Conservation (phyloP, 2,329 filamentous ascomycete species). For the Diaporthe destruens region DNA sequence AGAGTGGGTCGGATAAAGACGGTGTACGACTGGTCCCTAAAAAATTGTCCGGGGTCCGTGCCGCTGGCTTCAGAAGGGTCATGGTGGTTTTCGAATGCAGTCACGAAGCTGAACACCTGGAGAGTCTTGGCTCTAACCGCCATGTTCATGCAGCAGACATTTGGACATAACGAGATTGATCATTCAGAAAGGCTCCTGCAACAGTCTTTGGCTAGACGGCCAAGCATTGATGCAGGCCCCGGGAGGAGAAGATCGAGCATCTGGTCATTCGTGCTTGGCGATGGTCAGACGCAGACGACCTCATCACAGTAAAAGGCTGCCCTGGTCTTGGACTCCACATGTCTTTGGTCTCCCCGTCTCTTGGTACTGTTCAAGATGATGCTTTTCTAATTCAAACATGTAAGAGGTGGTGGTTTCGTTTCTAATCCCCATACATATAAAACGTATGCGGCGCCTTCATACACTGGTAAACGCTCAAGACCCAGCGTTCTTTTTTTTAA, state of each 20-base stretch:
- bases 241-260: conserved; percentile 12
- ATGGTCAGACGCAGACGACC: background rate
- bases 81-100: conserved; percentile 17
- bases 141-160: conserved; percentile 19
- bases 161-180: background rate
- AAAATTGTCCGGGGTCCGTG: background rate
- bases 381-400: too few species aligned
- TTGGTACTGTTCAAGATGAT: too few species aligned
- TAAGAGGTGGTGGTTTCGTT: too few species aligned
- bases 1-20: background rate
- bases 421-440: too few species aligned
- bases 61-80: conserved; percentile 1
- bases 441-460: too few species aligned
- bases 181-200: background rate
- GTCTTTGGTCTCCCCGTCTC: too few species aligned
- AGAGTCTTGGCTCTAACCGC: conserved; percentile 7
- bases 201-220: background rate
- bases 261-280: conserved; percentile 10
- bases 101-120: conserved; percentile 28
- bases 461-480: too few species aligned
- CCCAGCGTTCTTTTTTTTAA: too few species aligned
- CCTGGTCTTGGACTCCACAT: too few species aligned
- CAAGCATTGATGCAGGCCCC: background rate
- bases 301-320: too few species aligned
- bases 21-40: background rate